Base-by-base conservation (phyloP, 139 green algal genomes). In the Trebouxia sp. region DNA sequence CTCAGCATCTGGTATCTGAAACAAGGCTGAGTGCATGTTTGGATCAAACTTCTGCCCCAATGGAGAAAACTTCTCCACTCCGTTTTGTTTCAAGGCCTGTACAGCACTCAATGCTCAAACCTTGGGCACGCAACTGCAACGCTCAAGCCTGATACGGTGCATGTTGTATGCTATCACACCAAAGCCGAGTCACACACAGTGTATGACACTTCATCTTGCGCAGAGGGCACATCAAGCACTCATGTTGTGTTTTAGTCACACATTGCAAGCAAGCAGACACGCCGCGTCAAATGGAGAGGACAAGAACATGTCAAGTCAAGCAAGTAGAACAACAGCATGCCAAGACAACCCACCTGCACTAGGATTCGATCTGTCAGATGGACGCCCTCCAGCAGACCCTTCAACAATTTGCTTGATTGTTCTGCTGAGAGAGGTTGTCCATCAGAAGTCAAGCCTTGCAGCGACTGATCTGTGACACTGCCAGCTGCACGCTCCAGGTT, bases 1-100 rank as follows among this genome's bases (percentile, higher is more conserved):
- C 75, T 78, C 85, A 3, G 91, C 69, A 70, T 96, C 91, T 0
- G 92, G 91, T 48, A 98, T 78, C 62, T 98, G 88, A 67, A 98
- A 98, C 51, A 98, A 87, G 5, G 96, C 96, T 39, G 89, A 93
- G 86, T 98, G 95, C 14, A 91, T 48, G 87, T 99, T 97, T n/a
- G 96, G 96, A 87, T 99, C 94, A 85, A 99, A 99, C 10, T 80
- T 41, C 39, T 98, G 85, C 7, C 87, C 89, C n/a, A 92, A 6
- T 0, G 94, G 43, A 26, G 42, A 24, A n/a, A 75, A 75, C 17
- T 70, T 51, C 39, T 75, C 56, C 41, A 82, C 39, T 5, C 77
- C 77, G 47, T 75, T 75, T 32, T 82, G 55, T 56, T 75, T 75
- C 15, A 82, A 75, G 38, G 56, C 38, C 77, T 82, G 77, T 5